Base-by-base conservation (phyloP, 768 basidiomycete genomes). In the Amanita phalloides region DNA sequence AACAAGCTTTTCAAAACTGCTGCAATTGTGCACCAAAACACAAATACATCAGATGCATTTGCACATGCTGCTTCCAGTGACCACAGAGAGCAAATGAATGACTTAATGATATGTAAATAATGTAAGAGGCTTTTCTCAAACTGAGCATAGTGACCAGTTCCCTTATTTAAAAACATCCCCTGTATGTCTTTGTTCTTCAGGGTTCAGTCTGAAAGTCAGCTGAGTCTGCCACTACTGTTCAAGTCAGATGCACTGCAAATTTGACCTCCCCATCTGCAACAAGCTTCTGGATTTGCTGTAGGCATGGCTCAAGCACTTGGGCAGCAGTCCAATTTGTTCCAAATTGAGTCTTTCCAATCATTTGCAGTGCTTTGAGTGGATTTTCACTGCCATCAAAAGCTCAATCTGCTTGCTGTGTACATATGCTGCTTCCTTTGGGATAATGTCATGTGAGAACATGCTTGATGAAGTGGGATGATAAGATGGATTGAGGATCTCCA, bases 61-160 rank as follows among this genome's bases (percentile, higher is more conserved):
- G n/a, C n/a, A n/a, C 30, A 30, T 38, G 60, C 50, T n/a, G 62
- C 53, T 53, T 62, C 62, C 6, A 64, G 49, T n/a, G 62, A 64
- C 62, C 62, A 64, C 9, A 64, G 50, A 5, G 62, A 57, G 0
- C 56, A 47, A 26, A 56, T 53, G n/a, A 64, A 30, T 10, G 60
- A 60, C 2, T 51, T 53, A 43, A 62, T 53, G 42, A 61, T 57
- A 4, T 39, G 26, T 14, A 54, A 57, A 45, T 63, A 63, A 35
- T 51, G 46, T 9, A 54, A 36, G n/a, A 61, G 32, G 42, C 43
- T 37, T n/a, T 30, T 32, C 36, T 57, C 51, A 37, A 57, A 55
- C 30, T 55, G 45, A 11, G 10, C 17, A 28, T 51, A 48, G 25
- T 55, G 41, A 11, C 46, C 48, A 25, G 14, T 38, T 23, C 33